phyloP scores from a whole-genome alignment of 2,329 filamentous ascomycete genomes.

The Apiospora marii region DNA sequence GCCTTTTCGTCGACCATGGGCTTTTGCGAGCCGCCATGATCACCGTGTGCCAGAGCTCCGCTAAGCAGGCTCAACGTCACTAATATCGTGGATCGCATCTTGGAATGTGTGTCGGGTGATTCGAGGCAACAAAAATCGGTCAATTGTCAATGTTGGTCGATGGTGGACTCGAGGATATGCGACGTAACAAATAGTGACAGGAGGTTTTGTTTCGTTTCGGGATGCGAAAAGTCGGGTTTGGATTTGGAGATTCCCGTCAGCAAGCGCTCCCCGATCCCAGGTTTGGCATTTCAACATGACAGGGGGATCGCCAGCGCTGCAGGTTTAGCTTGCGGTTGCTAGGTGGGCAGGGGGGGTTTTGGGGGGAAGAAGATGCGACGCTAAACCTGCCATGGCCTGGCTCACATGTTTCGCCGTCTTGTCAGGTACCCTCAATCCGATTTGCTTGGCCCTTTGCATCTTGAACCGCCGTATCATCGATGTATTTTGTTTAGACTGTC shows the following conservation, averaged over 20 bases:
- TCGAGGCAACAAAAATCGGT: not conserved
- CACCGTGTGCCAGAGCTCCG: conserved; percentile 55
- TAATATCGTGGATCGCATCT: conserved; percentile 45
- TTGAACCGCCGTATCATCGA: not conserved
- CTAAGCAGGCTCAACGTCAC: conserved; percentile 50
- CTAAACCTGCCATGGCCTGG: conserved; percentile 11
- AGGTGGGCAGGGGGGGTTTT: not conserved
- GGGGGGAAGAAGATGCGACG: not conserved
- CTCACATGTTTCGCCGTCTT: not conserved
- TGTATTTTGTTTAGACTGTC: not conserved
- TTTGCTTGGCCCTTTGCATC: not conserved
- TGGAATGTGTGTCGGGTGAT: conserved; percentile 8
- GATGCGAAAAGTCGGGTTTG: conserved; percentile 1
- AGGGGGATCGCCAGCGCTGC: conserved; percentile 3
- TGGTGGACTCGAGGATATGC: not conserved
- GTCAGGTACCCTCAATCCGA: not conserved
- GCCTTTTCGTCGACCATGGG: conserved; percentile 63
- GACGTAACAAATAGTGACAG: not conserved
- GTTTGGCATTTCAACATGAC: conserved; percentile 15
- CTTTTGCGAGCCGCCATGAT: conserved; percentile 60
- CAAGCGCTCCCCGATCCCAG: not conserved
- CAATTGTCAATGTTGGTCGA: not conserved
- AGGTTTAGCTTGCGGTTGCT: not conserved
- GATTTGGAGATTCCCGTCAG: conserved; percentile 19
- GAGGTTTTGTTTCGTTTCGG: conserved; percentile 9